Evolutionary conservation across 1,139 yeast species (phyloP), one percentile per base, ranked within the genome.

Genomic region (Debaryomyces nepalensis): DNA sequence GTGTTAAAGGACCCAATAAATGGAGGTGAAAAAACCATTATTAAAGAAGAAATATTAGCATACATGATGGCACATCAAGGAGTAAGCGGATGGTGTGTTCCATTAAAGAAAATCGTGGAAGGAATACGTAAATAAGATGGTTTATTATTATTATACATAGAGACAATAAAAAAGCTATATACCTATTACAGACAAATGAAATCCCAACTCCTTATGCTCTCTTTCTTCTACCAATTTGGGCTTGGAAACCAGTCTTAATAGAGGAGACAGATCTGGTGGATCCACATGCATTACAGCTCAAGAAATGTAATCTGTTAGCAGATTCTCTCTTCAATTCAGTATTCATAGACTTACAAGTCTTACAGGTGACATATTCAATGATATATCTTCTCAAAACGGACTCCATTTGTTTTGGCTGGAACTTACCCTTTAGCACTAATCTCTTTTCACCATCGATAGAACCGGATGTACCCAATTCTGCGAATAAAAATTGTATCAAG

Each of bases 221-320:
- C 82, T 78, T 82, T 78, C 87, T 82, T 69, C 83, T 81, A 54
- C 89, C 87, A 64, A 86, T 82, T 68, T 89, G 86, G 54, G 99
- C 99, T 76, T 91, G 97, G 96, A 89, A 93, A 84, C 99, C 99
- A 43, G 97, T 88, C 82, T 95, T 93, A 71, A 95, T 95, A 39
- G 97, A 89, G 53, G 96, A 84, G 47, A 93, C 99, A 39, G 98
- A 90, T 75, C 97, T 85, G 44, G 97, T 85, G 39, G 97, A 88
- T 54, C 99, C 99, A 79, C 99, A 93, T 44, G 96, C 89, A 64
- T 91, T 91, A 79, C 99, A 93, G 61, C 93, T 96, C 76, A 95
- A 80, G 78, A 93, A 93, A 77, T 88, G 96, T 73, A 93, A 81
- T 77, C 99, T 88, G 77, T 91, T 93, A 48, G 93, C 86, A 53